Conservation (phyloP, 306 rosid genomes). For the Rosa multiflora region DNA sequence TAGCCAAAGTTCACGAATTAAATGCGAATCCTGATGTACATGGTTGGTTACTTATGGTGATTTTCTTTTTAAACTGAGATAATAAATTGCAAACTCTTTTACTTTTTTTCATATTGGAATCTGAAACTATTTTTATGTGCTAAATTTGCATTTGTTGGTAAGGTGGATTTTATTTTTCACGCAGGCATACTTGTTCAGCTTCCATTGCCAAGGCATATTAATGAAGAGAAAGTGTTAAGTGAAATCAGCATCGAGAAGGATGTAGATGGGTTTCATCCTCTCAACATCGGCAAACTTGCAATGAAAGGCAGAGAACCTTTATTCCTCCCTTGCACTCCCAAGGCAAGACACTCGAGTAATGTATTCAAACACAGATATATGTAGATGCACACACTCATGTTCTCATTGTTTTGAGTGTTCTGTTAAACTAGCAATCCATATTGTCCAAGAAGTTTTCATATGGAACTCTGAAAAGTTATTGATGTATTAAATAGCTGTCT, state of each 20-base stretch:
- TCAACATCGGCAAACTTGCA: constrained; percentile 91
- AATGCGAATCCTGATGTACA: constrained; percentile 74
- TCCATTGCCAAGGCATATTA: constrained; percentile 88
- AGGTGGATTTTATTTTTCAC: constrained; percentile 17
- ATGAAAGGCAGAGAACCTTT: constrained; percentile 95
- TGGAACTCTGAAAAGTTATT: constrained; percentile 3
- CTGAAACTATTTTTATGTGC: background rate
- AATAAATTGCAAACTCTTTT: background rate
- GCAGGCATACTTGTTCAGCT: constrained; percentile 93
- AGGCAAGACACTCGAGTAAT: constrained; percentile 46
- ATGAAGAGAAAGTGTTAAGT: constrained; percentile 74
- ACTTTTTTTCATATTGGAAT: background rate
- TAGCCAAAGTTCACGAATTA: constrained; percentile 58
- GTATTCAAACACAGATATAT: constrained; percentile 12
- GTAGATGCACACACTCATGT: constrained; percentile 1
- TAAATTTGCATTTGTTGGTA: background rate
- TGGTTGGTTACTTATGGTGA: constrained; percentile 41
- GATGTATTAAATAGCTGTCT: background rate
- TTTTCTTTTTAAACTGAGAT: background rate
- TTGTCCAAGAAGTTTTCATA: constrained; percentile 14
- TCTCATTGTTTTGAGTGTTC: background rate
- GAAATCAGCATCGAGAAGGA: constrained; percentile 88
- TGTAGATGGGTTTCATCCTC: constrained; percentile 97
- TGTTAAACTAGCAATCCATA: constrained; percentile 3
- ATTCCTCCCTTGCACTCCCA: constrained; percentile 85